Evolutionary conservation across 2,329 filamentous ascomycete species (phyloP), one percentile per base, ranked within the genome.

Genomic region (Sarocladium strictum): DNA sequence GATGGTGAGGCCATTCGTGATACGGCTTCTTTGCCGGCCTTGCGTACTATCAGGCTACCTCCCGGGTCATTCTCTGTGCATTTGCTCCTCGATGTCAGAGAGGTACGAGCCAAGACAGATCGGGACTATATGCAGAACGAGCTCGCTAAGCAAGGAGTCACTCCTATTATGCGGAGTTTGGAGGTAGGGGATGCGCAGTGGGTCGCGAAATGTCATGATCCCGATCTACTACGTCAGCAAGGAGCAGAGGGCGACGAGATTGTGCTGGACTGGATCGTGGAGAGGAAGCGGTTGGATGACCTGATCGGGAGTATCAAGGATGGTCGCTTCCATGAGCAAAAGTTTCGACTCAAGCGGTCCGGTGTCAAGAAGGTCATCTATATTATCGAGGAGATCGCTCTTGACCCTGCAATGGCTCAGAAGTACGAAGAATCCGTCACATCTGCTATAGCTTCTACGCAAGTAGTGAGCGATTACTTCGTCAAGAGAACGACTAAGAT

Each of bases 251-350:
- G 85, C 15, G 79, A 83, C 56, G 88, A 92, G 65, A 70, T 93
- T 12, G 82, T 90, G 47, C 74, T 94, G 3, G 89, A 93, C 67
- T 90, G 85, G 77, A 89, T 94, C 43, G 80, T 91, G 1, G 89
- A 94, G 69, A 79, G 89, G 57, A 94, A 94, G 65, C 78, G 89
- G 9, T 77, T 92, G 0, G 89, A 93, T 63, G 89, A 94, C 65
- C 72, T 94, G 47, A 78, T 93, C n/a, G 74, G 79, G 52, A 91
- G 87, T 58, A 90, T 94, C 70, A 90, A 88, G 67, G 89, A 93
- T 58, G 87, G 88, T 1, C 83, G 89, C 2, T 93, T 91, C 61
- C 86, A 87, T 60, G 89, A 94, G 66, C 89, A 94, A 65, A 93
- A 94, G 65, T 93, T 91, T 64, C 85, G 89, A 1, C 76, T 93